A percentile compares a stretch with the other conserved stretches of the same genome.
Evolutionary conservation across 768 basidiomycete genomes (phyloP).

Genomic region (Russula foetens): DNA sequence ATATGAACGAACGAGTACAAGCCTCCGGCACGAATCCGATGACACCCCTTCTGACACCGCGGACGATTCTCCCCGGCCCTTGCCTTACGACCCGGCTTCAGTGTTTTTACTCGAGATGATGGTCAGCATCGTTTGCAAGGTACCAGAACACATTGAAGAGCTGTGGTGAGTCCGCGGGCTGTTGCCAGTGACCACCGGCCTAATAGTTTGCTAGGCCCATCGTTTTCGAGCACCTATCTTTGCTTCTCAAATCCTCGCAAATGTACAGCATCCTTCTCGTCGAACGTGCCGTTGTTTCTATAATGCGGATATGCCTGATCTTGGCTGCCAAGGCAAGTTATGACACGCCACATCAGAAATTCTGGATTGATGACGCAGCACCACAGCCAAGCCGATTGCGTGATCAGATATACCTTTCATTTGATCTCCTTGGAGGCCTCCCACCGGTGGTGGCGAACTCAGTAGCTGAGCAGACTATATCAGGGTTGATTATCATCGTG

Average conservation of each 20-base stretch:
- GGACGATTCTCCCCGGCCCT: constrained; percentile 38
- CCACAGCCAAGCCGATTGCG: constrained; percentile 59
- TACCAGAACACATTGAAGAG: constrained; percentile 73
- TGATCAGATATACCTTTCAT: constrained; percentile 91
- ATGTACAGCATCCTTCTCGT: constrained; percentile 88
- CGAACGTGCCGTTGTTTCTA: constrained; percentile 86
- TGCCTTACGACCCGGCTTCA: constrained; percentile 93
- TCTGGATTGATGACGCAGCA: not conserved
- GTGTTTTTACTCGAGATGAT: constrained; percentile 93
- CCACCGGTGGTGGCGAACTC: constrained; percentile 69
- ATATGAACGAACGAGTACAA: constrained; percentile 80
- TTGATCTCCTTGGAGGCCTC: constrained; percentile 81
- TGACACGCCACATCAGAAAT: not conserved
- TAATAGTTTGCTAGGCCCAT: constrained; percentile 58
- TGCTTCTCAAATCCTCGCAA: constrained; percentile 63
- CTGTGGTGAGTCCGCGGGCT: constrained; percentile 55
- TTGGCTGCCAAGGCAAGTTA: constrained; percentile 65
- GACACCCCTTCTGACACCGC: constrained; percentile 36
- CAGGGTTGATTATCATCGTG: constrained; percentile 75
- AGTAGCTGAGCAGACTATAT: constrained; percentile 86
- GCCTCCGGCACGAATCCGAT: constrained; percentile 60
- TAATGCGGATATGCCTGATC: constrained; percentile 77
- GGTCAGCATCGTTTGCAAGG: constrained; percentile 79
- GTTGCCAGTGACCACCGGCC: not conserved
- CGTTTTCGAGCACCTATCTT: constrained; percentile 87